Conservation (phyloP, 805 yeast species). For the Ogataea ganodermae region DNA sequence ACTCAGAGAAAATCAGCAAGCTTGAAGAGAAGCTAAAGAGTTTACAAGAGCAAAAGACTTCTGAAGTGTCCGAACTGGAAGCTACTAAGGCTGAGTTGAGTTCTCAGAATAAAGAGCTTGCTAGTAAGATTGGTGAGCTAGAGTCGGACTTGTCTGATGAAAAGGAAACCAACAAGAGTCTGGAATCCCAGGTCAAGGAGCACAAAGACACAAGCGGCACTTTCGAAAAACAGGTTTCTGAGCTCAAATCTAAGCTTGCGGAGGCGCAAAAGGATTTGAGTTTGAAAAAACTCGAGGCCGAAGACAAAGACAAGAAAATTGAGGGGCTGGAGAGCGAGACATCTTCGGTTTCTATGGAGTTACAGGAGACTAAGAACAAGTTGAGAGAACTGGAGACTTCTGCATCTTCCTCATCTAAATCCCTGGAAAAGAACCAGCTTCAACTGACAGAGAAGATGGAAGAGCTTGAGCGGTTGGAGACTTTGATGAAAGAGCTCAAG, state of each 20-base stretch:
- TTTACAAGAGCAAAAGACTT: conserved; percentile 11
- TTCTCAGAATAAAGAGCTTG: conserved; percentile 1
- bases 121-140: neutral
- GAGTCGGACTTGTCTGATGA: conserved; percentile 2
- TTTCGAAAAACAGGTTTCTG: neutral
- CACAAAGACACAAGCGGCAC: neutral
- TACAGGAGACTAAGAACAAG: conserved; percentile 29
- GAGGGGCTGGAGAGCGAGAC: conserved; percentile 1
- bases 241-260: conserved; percentile 10
- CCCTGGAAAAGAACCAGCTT: neutral
- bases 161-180: neutral
- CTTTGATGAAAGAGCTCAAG: neutral
- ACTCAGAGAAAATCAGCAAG: conserved; percentile 44
- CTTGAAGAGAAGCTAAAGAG: conserved; percentile 40
- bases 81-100: conserved; percentile 9
- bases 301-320: conserved; percentile 8
- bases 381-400: conserved; percentile 1
- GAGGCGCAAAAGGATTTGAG: conserved; percentile 7
- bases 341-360: conserved; percentile 1
- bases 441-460: neutral
- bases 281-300: neutral
- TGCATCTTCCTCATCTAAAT: neutral
- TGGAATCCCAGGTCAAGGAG: conserved; percentile 2
- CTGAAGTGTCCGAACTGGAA: conserved; percentile 21
- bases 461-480: neutral